Evolutionary conservation across 2,329 filamentous ascomycete genomes (phyloP), one percentile per base, ranked within the genome.

Genomic region (Cryphonectria nitschkei): DNA sequence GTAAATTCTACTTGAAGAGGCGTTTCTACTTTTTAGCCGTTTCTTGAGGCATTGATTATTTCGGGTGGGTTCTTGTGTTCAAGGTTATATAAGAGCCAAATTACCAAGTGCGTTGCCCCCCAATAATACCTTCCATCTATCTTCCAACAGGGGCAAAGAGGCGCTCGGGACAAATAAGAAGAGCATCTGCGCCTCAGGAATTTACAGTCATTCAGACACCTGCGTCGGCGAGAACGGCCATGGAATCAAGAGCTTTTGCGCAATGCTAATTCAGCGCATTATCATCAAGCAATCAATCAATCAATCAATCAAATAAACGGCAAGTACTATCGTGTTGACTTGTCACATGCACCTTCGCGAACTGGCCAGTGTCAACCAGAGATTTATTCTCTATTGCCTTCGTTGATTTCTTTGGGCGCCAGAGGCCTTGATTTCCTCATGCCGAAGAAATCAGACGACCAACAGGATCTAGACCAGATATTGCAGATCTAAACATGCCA

Each of bases 401-500:
- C 56, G 54, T 65, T 65, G 66, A 39, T 60, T 50, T 60, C 58
- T 65, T 67, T 37, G 65, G 56, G 50, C 26, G 39, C 52, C 65
- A 62, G 60, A 65, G 63, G 19, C 61, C 56, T 52, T 29, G 22
- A 66, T 37, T 26, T 22, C 34, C 41, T 65, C 37, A 14, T 52
- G 39, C 65, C 41, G 46, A 58, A 62, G 32, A 63, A 22, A 52
- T 43, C 56, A 72, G 56, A 56, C 56, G 29, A 34, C 63, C 61
- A 63, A 54, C 50, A 19, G 60, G 26, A 68, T 68, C 68, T 37
- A 68, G 50, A 68, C 39, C 58, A 37, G 14, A 50, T 54, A 50
- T 50, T 67, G 16, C 37, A 58, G 13, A 68, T 68, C 62, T 63
- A 64, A 62, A 56, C 65, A 68, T 67, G 34, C 43, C 68, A 70